A percentile compares a stretch with the other conserved stretches of the same genome.
These are phyloP conservation scores for Bretziella fagacearum DNA, from an alignment of 2,329 filamentous ascomycete genomes.

Conservation along the genomic window DNA sequence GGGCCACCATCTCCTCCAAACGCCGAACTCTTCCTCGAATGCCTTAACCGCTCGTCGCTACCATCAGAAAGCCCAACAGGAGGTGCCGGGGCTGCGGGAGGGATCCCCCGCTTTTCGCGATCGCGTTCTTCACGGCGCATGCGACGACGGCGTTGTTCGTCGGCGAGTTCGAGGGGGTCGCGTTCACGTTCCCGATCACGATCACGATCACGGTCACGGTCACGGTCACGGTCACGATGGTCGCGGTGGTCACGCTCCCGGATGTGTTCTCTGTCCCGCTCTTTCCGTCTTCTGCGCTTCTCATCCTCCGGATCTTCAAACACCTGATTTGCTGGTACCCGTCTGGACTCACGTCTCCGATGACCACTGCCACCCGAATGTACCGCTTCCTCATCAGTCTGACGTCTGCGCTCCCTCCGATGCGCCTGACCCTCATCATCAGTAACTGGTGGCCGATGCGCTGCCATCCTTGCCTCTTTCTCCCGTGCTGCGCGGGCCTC, in stretches of 20 bases:
- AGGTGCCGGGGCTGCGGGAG: conserved; percentile 13
- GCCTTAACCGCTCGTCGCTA: conserved; percentile 27
- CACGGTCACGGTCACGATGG: conserved; percentile 29
- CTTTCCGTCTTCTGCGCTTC: conserved; percentile 35
- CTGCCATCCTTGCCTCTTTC: background rate
- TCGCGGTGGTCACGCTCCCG: background rate
- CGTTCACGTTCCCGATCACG: conserved; percentile 32
- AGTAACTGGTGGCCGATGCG: background rate
- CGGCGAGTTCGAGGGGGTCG: conserved; percentile 20
- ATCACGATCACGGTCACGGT: conserved; percentile 32
- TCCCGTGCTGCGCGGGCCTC: background rate
- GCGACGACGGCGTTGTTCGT: conserved; percentile 28
- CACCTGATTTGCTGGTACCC: background rate
- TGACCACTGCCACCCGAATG: background rate
- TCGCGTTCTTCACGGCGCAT: conserved; percentile 29
- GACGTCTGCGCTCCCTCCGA: background rate
- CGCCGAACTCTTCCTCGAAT: conserved; percentile 25
- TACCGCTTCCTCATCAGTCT: background rate
- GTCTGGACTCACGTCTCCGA: background rate
- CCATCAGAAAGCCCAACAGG: conserved; percentile 25
- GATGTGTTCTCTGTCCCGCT: conserved; percentile 26
- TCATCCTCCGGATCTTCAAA: conserved; percentile 40
- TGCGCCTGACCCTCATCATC: background rate
- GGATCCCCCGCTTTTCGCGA: conserved; percentile 19
- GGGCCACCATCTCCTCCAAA: conserved; percentile 29